Conservation (phyloP, 2,329 filamentous ascomycete genomes). For the Diaporthe sp. region DNA sequence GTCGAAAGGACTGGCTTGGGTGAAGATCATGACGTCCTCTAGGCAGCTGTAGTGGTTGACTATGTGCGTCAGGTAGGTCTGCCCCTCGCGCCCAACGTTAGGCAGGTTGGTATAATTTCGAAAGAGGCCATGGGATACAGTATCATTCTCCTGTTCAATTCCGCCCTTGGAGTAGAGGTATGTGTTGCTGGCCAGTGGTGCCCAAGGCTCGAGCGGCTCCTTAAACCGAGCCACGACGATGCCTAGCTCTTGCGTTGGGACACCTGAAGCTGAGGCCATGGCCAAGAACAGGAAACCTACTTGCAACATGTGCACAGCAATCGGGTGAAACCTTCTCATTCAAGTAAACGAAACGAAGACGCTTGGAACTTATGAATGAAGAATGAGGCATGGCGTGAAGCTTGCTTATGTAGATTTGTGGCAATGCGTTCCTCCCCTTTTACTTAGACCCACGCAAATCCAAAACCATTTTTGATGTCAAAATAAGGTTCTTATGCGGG, state of each 20-base stretch:
- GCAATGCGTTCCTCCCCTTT: neutral
- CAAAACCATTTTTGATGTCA: neutral
- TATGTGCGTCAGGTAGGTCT: conserved; percentile 40
- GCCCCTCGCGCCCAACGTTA: conserved; percentile 41
- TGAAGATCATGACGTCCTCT: conserved; percentile 42
- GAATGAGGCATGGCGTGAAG: neutral
- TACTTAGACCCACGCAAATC: neutral
- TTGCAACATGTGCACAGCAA: neutral
- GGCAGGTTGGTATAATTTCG: conserved; percentile 39
- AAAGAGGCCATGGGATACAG: conserved; percentile 38
- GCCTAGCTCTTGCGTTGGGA: conserved; percentile 18
- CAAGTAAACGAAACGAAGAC: neutral
- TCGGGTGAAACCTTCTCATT: neutral
- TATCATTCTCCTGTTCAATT: conserved; percentile 39
- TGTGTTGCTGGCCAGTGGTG: conserved; percentile 29
- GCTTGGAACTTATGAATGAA: neutral
- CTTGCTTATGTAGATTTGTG: neutral
- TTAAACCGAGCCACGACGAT: conserved; percentile 41
- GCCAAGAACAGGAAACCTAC: neutral
- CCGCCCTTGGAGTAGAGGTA: conserved; percentile 42
- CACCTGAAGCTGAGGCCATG: neutral
- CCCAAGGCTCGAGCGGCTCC: conserved; percentile 41
- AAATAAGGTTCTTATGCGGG: conserved; percentile 7
- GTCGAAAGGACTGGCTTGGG: conserved; percentile 41
- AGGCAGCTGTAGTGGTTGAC: conserved; percentile 37